A percentile compares a stretch with the other conserved stretches of the same genome.
Evolutionary conservation across 2,329 filamentous ascomycete species (phyloP).

Genomic region (Ceratocystis destructans): DNA sequence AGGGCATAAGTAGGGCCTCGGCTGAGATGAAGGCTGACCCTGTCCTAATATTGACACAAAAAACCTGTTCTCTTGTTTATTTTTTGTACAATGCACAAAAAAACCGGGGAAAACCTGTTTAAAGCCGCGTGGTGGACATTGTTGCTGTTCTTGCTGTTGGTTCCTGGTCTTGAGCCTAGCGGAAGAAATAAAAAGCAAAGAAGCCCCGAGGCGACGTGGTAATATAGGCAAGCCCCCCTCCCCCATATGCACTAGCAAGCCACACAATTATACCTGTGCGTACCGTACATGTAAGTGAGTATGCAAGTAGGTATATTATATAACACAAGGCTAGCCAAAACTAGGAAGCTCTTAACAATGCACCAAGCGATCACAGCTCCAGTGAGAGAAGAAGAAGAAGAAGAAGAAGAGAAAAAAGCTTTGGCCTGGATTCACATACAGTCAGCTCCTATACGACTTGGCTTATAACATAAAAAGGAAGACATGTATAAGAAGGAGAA

Average conservation of each 20-base stretch:
- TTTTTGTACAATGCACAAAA: neutral
- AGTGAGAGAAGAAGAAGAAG: neutral
- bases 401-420: neutral
- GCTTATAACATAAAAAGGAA: neutral
- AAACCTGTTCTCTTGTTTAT: neutral
- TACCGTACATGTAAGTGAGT: neutral
- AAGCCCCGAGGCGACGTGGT: neutral
- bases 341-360: neutral
- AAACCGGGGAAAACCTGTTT: conserved; percentile 1
- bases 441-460: neutral
- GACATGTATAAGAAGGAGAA: too few relatives aligned
- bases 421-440: neutral
- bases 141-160: neutral
- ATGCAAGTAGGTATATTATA: neutral
- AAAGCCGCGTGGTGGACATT: neutral
- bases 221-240: neutral
- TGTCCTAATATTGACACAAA: neutral
- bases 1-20: neutral
- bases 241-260: neutral
- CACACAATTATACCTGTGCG: too few relatives aligned
- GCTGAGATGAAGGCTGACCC: conserved; percentile 2
- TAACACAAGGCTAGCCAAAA: neutral
- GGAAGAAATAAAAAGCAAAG: neutral
- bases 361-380: conserved; percentile 2
- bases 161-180: neutral